Conservation (phyloP, 1,284 basidiomycete species). For the Rhizoctonia solani region DNA sequence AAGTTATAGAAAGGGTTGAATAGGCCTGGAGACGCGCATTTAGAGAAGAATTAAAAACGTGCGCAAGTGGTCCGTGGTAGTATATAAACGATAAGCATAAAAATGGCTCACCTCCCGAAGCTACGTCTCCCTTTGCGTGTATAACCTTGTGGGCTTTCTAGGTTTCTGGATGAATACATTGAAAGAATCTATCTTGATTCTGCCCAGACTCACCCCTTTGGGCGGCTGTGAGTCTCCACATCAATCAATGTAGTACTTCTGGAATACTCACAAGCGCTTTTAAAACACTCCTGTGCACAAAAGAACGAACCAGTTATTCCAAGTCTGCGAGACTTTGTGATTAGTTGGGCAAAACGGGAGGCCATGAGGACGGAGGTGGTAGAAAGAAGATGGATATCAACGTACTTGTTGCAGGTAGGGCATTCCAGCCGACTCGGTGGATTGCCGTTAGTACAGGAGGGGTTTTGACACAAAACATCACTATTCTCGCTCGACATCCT, state of each 20-base stretch:
- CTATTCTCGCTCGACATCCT: constrained; percentile 6
- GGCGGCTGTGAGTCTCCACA: constrained; percentile 11
- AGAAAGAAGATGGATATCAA: constrained; percentile 34
- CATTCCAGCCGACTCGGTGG: constrained; percentile 78
- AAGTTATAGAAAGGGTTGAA: constrained; percentile 76
- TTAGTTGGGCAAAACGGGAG: constrained; percentile 15
- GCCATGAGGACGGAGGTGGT: neutral
- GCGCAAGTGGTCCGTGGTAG: too few relatives aligned
- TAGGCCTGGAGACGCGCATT: constrained; percentile 56
- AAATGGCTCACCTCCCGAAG: constrained; percentile 6
- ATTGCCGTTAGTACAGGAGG: constrained; percentile 69
- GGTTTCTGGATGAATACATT: neutral
- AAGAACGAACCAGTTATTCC: constrained; percentile 82
- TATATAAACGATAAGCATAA: neutral
- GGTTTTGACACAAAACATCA: constrained; percentile 61
- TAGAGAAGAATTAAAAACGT: neutral
- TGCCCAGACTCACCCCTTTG: constrained; percentile 32
- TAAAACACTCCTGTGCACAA: constrained; percentile 86
- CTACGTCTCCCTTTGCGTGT: constrained; percentile 47
- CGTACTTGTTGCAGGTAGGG: constrained; percentile 79
- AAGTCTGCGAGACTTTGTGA: constrained; percentile 53
- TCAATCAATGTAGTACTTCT: neutral
- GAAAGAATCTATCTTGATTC: neutral
- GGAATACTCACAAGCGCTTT: constrained; percentile 67
- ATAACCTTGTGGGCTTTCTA: constrained; percentile 80